Evolutionary conservation across 495 filamentous ascomycete genomes (phyloP).

Genomic region (Penicillium desertorum): DNA sequence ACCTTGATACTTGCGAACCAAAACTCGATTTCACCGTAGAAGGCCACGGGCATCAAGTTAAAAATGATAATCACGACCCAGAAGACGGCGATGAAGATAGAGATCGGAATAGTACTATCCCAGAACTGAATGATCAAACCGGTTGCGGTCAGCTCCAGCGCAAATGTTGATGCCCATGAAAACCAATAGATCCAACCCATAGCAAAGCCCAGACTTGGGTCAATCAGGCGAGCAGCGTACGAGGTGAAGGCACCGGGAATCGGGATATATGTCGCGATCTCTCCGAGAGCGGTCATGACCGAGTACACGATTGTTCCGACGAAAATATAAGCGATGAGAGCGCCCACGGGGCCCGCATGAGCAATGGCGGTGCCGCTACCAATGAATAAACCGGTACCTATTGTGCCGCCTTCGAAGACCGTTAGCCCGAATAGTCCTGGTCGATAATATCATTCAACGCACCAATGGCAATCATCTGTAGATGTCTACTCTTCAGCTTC

Average conservation of each 20-base stretch:
- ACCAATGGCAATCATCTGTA: constrained; percentile 76
- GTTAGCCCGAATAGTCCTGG: constrained; percentile 33
- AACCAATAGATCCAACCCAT: constrained; percentile 81
- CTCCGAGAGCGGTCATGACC: constrained; percentile 59
- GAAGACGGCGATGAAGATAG: constrained; percentile 75
- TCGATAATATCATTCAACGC: constrained; percentile 42
- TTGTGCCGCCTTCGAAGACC: constrained; percentile 67
- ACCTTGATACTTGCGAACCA: constrained; percentile 69
- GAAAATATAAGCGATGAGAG: constrained; percentile 67
- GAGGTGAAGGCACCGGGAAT: constrained; percentile 74
- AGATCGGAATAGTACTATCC: constrained; percentile 58
- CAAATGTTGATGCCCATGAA: constrained; percentile 62
- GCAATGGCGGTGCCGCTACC: constrained; percentile 69
- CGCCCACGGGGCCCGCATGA: constrained; percentile 63
- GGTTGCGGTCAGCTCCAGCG: constrained; percentile 73
- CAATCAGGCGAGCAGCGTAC: constrained; percentile 70
- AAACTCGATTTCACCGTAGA: constrained; percentile 64
- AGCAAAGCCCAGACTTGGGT: constrained; percentile 72
- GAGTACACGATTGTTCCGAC: constrained; percentile 63
- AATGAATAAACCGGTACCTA: constrained; percentile 79
- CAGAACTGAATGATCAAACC: constrained; percentile 75
- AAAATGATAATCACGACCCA: constrained; percentile 66
- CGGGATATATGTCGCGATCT: constrained; percentile 77
- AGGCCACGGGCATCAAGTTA: constrained; percentile 61
- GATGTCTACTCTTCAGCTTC: constrained; percentile 66